Percentiles rank a stretch among this genome's conserved stretches.
phyloP scores from a whole-genome alignment of 1,284 basidiomycete species.

The Puccinia coronata region DNA sequence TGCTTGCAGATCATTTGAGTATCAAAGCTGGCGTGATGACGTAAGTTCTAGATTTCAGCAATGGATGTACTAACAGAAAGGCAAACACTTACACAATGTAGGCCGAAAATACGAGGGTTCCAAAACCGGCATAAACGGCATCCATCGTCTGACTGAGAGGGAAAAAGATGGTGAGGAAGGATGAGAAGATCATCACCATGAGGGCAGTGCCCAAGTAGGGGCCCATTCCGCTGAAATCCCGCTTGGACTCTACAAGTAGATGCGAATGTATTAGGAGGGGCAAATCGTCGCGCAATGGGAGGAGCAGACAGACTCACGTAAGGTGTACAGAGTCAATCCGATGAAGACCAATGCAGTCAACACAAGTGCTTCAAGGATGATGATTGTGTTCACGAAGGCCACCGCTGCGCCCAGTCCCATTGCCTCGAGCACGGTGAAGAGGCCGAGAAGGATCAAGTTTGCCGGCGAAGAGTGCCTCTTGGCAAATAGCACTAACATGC shows the following conservation, averaged over 20 bases:
- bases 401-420: constrained; percentile 43
- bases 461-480: constrained; percentile 45
- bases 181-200: constrained; percentile 48
- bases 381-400: constrained; percentile 46
- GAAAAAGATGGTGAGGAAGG: constrained; percentile 48
- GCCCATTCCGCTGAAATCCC: constrained; percentile 45
- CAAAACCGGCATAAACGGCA: constrained; percentile 40
- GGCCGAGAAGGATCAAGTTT: constrained; percentile 32
- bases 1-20: constrained; percentile 50
- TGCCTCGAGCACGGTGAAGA: constrained; percentile 46
- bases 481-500: constrained; percentile 40
- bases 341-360: constrained; percentile 46
- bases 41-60: neutral
- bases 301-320: constrained; percentile 22
- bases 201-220: constrained; percentile 41
- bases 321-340: constrained; percentile 39
- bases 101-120: constrained; percentile 43
- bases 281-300: neutral
- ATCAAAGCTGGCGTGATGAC: constrained; percentile 31
- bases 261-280: neutral
- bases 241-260: constrained; percentile 30
- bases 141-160: constrained; percentile 47
- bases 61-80: neutral
- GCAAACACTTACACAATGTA: constrained; percentile 35
- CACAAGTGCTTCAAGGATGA: constrained; percentile 38